Evolutionary conservation across 2,329 filamentous ascomycete genomes (phyloP), one percentile per base, ranked within the genome.

Genomic region (Cytospora mali): DNA sequence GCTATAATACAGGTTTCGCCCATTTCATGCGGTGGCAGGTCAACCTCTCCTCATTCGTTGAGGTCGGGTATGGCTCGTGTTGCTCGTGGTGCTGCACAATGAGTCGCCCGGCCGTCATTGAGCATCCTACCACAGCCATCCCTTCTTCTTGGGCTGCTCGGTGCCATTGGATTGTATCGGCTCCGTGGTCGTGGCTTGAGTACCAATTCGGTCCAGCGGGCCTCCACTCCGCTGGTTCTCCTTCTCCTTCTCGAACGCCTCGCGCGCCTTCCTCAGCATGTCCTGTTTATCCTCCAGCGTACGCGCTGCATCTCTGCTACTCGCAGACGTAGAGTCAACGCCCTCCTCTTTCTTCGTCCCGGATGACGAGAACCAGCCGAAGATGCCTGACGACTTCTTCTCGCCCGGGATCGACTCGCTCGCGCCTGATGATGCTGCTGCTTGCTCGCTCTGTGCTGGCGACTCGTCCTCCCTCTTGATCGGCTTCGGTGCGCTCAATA

Each of bases 171-270:
- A 69, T 25, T 62, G 65, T 64, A 62, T 66, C 46, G 65, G 69
- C 33, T 61, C 21, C 56, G 64, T 68, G 33, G 62, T 66, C 48
- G 59, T 69, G 25, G 69, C 68, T 33, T 78, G 75, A 31, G 80
- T 69, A 0, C 81, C 82, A 3, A 84, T 64, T 62, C 79, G 78
- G 68, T 85, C 83, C 51, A 85, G 70, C 55, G 77, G 77, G 1
- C 83, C 84, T 23, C 82, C 83, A 14, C 67, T 73, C 64, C 75
- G 75, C 75, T 85, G 81, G 64, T 80, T 81, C 67, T 81, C 77
- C 67, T 77, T 78, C 73, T 85, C 83, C 48, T 74, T 70, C 62
- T 83, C 80, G 66, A 82, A 79, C 1, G 76, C 80, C 21, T 71
- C 74, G 62, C 74, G 75, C 35, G 78, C 78, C 71, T 79, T 78